Conservation (phyloP, 2,329 filamentous ascomycete genomes). For the Akanthomyces dipterigenus region DNA sequence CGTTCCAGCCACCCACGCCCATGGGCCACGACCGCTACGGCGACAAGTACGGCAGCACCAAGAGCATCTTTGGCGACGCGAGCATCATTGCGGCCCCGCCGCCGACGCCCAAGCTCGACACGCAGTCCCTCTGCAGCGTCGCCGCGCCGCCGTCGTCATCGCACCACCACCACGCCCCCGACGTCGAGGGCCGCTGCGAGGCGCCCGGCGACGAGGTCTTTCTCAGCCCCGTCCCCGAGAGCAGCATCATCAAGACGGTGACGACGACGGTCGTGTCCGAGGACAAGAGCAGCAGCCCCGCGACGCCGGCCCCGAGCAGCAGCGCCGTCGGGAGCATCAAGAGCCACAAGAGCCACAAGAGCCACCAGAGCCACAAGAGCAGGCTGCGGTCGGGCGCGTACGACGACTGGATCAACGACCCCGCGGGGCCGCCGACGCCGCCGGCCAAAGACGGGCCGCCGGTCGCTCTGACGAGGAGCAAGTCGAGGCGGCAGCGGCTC, state of each 20-base stretch:
- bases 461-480: not conserved
- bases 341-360: not conserved
- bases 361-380: not conserved
- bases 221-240: not conserved
- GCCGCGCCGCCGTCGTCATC: not conserved
- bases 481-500: not conserved
- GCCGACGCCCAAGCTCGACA: not conserved
- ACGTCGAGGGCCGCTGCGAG: slow-evolving; percentile 3
- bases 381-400: not conserved
- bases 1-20: not conserved
- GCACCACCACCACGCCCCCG: not conserved
- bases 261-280: slow-evolving; percentile 5
- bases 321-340: not conserved
- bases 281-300: not conserved
- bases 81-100: not conserved
- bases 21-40: not conserved
- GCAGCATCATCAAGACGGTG: slow-evolving; percentile 7
- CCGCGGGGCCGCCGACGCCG: not conserved
- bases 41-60: slow-evolving; percentile 8
- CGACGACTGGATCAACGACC: not conserved
- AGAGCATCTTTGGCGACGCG: not conserved
- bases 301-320: not conserved
- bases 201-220: not conserved
- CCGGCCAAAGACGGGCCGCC: not conserved
- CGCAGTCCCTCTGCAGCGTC: not conserved